Evolutionary conservation across 192 early-diverging fungal species (phyloP).

Genomic region (Backusella morwellensis): DNA sequence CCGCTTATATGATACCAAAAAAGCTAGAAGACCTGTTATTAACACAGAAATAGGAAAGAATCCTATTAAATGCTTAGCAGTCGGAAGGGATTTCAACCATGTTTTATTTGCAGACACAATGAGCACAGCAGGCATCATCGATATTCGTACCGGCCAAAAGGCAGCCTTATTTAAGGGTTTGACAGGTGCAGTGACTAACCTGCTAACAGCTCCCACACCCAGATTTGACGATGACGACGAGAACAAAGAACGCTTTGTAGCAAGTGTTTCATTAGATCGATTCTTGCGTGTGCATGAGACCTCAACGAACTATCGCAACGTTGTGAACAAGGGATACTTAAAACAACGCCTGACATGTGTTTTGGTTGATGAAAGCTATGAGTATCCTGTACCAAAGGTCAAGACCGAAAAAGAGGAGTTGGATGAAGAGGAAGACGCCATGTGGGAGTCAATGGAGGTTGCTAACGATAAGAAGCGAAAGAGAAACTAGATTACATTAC

Average conservation of each 20-base stretch:
- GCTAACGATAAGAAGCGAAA: conserved; percentile 25
- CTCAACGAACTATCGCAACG: conserved; percentile 41
- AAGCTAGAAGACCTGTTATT: conserved; percentile 65
- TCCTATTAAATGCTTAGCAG: conserved; percentile 56
- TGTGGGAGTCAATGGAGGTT: conserved; percentile 59
- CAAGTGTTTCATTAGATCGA: conserved; percentile 72
- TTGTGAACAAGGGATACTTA: conserved; percentile 67
- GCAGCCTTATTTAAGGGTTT: conserved; percentile 62
- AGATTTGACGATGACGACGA: not conserved
- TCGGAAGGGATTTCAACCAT: conserved; percentile 49
- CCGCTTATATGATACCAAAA: conserved; percentile 80
- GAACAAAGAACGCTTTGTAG: not conserved
- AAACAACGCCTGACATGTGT: conserved; percentile 72
- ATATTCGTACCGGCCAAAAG: conserved; percentile 55
- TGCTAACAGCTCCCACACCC: not conserved
- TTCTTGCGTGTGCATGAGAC: conserved; percentile 76
- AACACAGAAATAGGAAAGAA: conserved; percentile 65
- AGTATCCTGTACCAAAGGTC: conserved; percentile 18
- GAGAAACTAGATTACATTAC: not conserved
- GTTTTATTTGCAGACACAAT: conserved; percentile 65
- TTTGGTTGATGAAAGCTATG: conserved; percentile 58
- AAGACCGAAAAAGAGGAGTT: conserved; percentile 30
- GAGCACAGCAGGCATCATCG: conserved; percentile 58
- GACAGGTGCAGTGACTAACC: conserved; percentile 51
- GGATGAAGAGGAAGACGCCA: conserved; percentile 59